Conservation (phyloP, 169 alveolate genomes). For the Plasmodium blacklocki region DNA sequence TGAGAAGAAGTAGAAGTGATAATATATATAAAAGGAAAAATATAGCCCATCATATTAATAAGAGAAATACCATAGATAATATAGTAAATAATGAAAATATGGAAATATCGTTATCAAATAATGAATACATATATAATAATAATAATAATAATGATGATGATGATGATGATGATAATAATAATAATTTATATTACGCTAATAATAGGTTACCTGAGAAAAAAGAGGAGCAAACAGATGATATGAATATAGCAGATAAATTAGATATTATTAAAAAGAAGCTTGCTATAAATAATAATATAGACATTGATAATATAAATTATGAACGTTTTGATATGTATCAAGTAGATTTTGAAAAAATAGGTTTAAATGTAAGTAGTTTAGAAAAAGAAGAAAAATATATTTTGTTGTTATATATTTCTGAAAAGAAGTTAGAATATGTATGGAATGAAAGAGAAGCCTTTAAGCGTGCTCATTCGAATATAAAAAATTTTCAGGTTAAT, state of each 20-base stretch:
- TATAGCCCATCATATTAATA: not conserved
- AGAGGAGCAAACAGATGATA: constrained; percentile 3
- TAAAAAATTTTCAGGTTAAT: constrained; percentile 8
- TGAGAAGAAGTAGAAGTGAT: constrained; percentile 32
- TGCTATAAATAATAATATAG: constrained; percentile 34
- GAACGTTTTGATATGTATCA: constrained; percentile 55
- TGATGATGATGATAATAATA: not conserved
- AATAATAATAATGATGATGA: not conserved
- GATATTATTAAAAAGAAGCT: constrained; percentile 32
- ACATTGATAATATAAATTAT: constrained; percentile 28
- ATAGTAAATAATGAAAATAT: not conserved
- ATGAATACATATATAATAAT: not conserved
- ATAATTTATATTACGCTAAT: not conserved
- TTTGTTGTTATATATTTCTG: constrained; percentile 62
- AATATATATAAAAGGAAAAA: not conserved
- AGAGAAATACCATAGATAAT: constrained; percentile 8
- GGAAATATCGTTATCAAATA: not conserved
- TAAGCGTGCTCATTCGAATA: constrained; percentile 9
- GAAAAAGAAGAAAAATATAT: constrained; percentile 67
- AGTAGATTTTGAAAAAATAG: constrained; percentile 54
- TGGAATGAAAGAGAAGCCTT: constrained; percentile 5
- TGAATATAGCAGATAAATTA: constrained; percentile 16
- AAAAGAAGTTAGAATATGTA: constrained; percentile 27
- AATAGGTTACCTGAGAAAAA: not conserved
- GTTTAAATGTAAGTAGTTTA: constrained; percentile 42